These are phyloP conservation scores for Penicillium crystallinum DNA, from an alignment of 495 filamentous ascomycete species.

Conservation along the genomic window DNA sequence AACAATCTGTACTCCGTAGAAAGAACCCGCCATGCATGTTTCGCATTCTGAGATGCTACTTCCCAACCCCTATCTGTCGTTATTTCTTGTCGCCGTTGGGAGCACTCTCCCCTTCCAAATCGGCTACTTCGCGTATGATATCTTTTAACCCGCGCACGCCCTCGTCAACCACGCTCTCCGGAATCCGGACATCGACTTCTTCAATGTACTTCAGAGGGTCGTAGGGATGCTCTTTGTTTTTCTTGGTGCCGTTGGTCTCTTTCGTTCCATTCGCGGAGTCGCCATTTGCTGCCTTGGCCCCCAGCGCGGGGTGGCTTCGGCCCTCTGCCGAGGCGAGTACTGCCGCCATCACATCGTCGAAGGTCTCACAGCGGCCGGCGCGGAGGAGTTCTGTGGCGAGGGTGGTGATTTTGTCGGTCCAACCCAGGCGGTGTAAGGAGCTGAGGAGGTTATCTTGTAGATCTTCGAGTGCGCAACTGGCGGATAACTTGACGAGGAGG, in stretches of 20 bases:
- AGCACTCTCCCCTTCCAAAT: constrained; percentile 39
- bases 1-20: constrained; percentile 17
- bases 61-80: background rate
- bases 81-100: constrained; percentile 29
- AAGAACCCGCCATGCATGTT: constrained; percentile 21
- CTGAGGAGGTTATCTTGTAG: constrained; percentile 39
- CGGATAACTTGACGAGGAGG: constrained; percentile 39
- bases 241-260: constrained; percentile 24
- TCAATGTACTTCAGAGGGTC: constrained; percentile 29
- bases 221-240: constrained; percentile 16
- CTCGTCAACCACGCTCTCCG: constrained; percentile 39
- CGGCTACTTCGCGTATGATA: constrained; percentile 44
- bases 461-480: constrained; percentile 40
- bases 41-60: constrained; percentile 3
- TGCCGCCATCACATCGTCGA: constrained; percentile 43
- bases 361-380: constrained; percentile 43
- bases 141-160: constrained; percentile 44
- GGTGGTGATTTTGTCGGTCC: constrained; percentile 40
- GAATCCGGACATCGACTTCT: constrained; percentile 40
- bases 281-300: constrained; percentile 15
- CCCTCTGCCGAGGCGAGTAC: constrained; percentile 42
- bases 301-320: constrained; percentile 27
- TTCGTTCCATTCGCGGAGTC: constrained; percentile 20
- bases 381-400: constrained; percentile 42
- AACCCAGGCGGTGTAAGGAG: constrained; percentile 38